Evolutionary conservation across 1,284 basidiomycete species (phyloP).

Genomic region (Cutaneotrichosporon sp.): DNA sequence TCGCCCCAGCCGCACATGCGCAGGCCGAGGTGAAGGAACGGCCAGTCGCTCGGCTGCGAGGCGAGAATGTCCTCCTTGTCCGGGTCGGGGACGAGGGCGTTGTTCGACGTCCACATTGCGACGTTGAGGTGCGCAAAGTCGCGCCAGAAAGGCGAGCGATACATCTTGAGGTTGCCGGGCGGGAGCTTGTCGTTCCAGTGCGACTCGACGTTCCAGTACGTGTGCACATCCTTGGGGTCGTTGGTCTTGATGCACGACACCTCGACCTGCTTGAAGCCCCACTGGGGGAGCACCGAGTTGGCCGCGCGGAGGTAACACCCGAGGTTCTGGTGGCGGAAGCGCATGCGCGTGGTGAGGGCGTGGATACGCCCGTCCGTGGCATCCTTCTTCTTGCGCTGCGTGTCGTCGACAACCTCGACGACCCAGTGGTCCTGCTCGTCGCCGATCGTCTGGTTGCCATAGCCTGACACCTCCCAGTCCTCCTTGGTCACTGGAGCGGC

Average conservation of each 20-base stretch:
- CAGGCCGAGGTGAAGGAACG: constrained; percentile 80
- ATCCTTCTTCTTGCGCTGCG: constrained; percentile 64
- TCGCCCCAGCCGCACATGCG: constrained; percentile 98
- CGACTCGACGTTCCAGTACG: constrained; percentile 97
- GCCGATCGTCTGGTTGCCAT: constrained; percentile 84
- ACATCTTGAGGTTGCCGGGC: constrained; percentile 75
- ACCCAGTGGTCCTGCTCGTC: constrained; percentile 90
- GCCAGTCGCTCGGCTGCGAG: constrained; percentile 91
- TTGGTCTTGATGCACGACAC: constrained; percentile 91
- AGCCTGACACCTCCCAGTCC: constrained; percentile 88
- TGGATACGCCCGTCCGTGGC: constrained; percentile 67
- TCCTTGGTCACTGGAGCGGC: constrained; percentile 87
- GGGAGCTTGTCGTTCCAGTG: constrained; percentile 94
- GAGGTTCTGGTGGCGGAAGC: constrained; percentile 74
- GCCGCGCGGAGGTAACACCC: constrained; percentile 90
- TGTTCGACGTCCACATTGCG: constrained; percentile 99
- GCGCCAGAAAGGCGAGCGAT: constrained; percentile 87
- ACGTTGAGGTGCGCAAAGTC: constrained; percentile 99
- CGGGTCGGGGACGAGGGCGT: constrained; percentile 92
- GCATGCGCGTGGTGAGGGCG: constrained; percentile 83
- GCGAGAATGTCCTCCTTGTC: constrained; percentile 98
- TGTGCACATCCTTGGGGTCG: constrained; percentile 77
- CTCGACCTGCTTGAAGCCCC: constrained; percentile 99
- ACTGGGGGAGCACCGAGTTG: constrained; percentile 87
- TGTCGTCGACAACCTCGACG: constrained; percentile 92